Conservation (phyloP, 108 stramenopile genomes). For the Nitzschia sp. region DNA sequence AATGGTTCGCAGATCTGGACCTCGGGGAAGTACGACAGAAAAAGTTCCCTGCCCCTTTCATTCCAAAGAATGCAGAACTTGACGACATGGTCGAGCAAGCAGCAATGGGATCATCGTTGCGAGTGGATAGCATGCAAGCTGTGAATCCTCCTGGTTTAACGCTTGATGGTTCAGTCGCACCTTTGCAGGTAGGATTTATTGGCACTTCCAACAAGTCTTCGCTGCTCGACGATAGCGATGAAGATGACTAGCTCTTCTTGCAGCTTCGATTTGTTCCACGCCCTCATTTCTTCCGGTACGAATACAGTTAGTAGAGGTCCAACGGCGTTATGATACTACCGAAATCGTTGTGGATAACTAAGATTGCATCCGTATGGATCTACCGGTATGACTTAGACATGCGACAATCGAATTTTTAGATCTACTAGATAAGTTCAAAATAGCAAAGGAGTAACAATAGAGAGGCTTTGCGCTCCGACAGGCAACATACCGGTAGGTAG, state of each 20-base stretch:
- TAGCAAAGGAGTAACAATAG: too few relatives aligned
- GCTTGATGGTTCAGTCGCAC: neutral
- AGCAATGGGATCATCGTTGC: neutral
- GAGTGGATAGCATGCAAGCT: neutral
- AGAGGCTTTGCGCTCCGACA: too few relatives aligned
- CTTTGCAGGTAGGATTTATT: neutral
- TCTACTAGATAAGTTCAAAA: too few relatives aligned
- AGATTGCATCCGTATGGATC: too few relatives aligned
- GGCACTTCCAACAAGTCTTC: neutral
- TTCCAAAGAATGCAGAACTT: constrained; percentile 46
- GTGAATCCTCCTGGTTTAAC: neutral
- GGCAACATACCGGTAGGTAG: too few relatives aligned
- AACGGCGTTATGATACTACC: too few relatives aligned
- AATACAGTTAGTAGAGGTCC: too few relatives aligned
- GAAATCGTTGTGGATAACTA: too few relatives aligned
- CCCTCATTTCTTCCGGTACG: too few relatives aligned
- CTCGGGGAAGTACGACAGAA: constrained; percentile 59
- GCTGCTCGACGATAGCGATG: neutral
- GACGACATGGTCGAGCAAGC: constrained; percentile 1
- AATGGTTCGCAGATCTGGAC: constrained; percentile 74
- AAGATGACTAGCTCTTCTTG: neutral
- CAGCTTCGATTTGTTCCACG: too few relatives aligned
- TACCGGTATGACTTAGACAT: too few relatives aligned
- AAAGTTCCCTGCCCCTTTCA: constrained; percentile 78
- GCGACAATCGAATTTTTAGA: too few relatives aligned